Evolutionary conservation across 495 filamentous ascomycete genomes (phyloP), one percentile per base, ranked within the genome.

Genomic region (Penicillium daleae): DNA sequence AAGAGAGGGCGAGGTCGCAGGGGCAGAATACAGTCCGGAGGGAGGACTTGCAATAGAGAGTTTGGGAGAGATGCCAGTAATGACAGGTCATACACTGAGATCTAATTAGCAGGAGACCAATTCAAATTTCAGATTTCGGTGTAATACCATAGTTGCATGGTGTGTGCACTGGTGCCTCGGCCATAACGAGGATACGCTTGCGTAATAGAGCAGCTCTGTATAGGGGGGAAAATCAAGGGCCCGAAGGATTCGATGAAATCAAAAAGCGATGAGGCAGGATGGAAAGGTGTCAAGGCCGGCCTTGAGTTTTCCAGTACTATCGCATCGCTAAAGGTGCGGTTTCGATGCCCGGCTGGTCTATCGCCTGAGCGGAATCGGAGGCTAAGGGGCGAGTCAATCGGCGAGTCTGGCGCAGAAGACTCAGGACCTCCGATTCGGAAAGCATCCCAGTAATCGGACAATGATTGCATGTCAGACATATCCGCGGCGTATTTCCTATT

Each of bases 41-140:
- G 74, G 53, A 82, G 76, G 3, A 87, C 72, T 12, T 89, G 83
- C 24, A 97, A 80, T 26, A 92, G 76, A 73, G 64, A 90, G 80
- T 67, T 90, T 75, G 66, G 87, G 66, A 68, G 88, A 84, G 61
- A 98, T 85, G 94, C 92, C 52, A 99, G 77, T 50, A 97, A 81
- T n/a, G 94, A 96, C 31, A 97, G 87, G 77, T 95, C 86, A 72
- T 97, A 98, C 59, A 97, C 95, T 96, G 53, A 22, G 42, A 9
- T 37, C 2, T 10, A n/a, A 50, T 75, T 54, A 74, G 62, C 21
- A 54, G 15, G 8, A 17, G 33, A 49, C n/a, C 48, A 29, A 29
- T 10, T 24, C 1, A 6, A 48, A 40, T 26, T 33, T 40, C n/a
- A 1, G 19, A 8, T 19, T 12, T 32, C 13, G n/a, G 33, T 15